Evolutionary conservation across 495 filamentous ascomycete genomes (phyloP).

Genomic region (Penicillium arizonense): DNA sequence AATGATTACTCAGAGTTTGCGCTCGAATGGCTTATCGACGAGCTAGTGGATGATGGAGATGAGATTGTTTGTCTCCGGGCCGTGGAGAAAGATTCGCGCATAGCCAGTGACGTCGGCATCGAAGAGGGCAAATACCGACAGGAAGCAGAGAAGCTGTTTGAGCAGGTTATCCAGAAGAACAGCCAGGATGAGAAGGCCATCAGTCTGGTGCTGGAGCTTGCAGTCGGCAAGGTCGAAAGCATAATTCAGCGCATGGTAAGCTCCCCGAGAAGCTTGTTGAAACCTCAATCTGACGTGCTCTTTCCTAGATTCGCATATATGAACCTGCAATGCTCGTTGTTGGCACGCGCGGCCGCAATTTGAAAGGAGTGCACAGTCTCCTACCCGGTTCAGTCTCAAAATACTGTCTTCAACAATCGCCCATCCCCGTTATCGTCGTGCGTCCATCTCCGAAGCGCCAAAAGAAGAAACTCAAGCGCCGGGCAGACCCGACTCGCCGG

Average conservation of each 20-base stretch:
- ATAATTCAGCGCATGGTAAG: constrained; percentile 91
- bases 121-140: constrained; percentile 74
- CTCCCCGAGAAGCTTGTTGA: constrained; percentile 30
- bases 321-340: constrained; percentile 95
- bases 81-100: constrained; percentile 79
- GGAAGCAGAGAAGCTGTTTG: constrained; percentile 73
- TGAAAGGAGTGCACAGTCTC: constrained; percentile 88
- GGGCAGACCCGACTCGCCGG: constrained; percentile 71
- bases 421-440: constrained; percentile 96
- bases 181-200: constrained; percentile 74
- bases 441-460: constrained; percentile 84
- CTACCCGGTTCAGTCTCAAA: constrained; percentile 92
- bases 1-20: constrained; percentile 96
- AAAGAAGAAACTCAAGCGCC: constrained; percentile 89
- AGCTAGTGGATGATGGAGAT: constrained; percentile 94
- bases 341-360: constrained; percentile 81
- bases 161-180: constrained; percentile 83
- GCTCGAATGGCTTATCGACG: constrained; percentile 89
- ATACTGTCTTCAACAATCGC: constrained; percentile 93
- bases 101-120: constrained; percentile 62
- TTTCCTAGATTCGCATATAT: constrained; percentile 79
- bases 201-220: constrained; percentile 83
- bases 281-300: constrained; percentile 11
- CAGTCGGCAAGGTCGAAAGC: constrained; percentile 85
- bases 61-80: constrained; percentile 93